Base-by-base conservation (phyloP, 192 early-diverging fungal species). In the Coemansia erecta region DNA sequence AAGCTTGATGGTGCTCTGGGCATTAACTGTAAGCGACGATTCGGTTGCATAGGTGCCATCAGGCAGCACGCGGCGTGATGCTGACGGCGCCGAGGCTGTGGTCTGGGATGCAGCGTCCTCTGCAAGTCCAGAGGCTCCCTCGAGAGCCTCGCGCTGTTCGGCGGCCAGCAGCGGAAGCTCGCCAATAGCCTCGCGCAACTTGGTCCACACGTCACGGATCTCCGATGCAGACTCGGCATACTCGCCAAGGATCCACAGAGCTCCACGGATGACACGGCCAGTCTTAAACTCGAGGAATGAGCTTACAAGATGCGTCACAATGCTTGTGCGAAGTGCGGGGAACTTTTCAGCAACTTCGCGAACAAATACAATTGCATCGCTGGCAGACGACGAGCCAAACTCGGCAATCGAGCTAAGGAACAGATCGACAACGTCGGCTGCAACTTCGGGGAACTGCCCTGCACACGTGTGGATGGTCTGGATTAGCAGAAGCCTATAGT, bases 41-140 rank as follows among this genome's bases (percentile, higher is more conserved):
- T 99, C 95, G 13, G 95, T 94, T 6, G 95, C 97, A 66, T 99
- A 99, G 1, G 95, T 98, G 22, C 97, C 97, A 75, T 99, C 97
- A 3, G 97, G 87, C 35, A 99, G 81, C 17, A 99, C 82, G 44
- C 94, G 87, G 21, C 89, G 84, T 45, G 87, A 72, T 0, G 70
- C 63, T 11, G 69, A 54, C 6, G 60, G 23, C 6, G 57, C 13
- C 12, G 48, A 53, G 13, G 89, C 77, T n/a, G 72, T 64, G 3
- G 81, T 17, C 61, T 40, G 28, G 53, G 40, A 31, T 54, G 68
- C 39, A 5, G 15, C 53, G 28, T 61, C 68, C 18, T 78, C 83
- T 0, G n/a, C 67, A 13, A 77, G 74, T 31, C 84, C 84, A 23
- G 83, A 79, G 22, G 84, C 82, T 8, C 80, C 78, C 13, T 90